These are phyloP conservation scores for Pachysandra terminalis DNA, from an alignment of 164 flowering plant species.

Conservation along the genomic window DNA sequence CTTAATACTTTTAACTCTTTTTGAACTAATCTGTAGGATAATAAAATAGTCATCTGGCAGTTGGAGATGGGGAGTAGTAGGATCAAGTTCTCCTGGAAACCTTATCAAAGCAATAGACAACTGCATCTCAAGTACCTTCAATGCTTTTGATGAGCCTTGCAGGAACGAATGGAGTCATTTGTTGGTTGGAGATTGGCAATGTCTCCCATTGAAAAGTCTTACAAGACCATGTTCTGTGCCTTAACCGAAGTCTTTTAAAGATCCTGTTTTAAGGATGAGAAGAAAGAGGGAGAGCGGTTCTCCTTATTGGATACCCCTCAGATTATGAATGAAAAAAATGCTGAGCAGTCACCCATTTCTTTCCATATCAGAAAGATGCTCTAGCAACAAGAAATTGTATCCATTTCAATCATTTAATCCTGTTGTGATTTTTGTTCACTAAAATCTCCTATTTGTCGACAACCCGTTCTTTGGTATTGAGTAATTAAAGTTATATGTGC, in stretches of 20 bases:
- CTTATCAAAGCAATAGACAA: background rate
- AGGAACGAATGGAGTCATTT: background rate
- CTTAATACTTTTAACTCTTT: too few species aligned
- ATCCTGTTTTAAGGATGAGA: background rate
- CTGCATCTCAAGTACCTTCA: background rate
- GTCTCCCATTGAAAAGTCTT: background rate
- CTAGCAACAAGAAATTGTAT: too few species aligned
- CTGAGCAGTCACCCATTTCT: background rate
- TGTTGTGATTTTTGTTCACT: too few species aligned
- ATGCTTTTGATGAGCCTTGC: background rate
- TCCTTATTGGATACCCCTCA: background rate
- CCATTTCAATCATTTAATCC: too few species aligned
- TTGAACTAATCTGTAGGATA: too few species aligned
- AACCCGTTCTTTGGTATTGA: background rate
- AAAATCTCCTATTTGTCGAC: too few species aligned
- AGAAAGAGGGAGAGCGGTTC: background rate
- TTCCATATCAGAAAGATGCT: too few species aligned
- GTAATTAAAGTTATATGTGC: background rate
- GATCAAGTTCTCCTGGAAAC: too few species aligned
- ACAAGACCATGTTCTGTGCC: background rate
- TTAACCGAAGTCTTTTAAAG: too few species aligned
- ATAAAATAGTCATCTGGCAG: too few species aligned
- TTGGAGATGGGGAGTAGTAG: too few species aligned
- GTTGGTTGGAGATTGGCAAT: background rate
- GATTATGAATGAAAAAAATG: background rate